Conservation (phyloP, 2,329 filamentous ascomycete genomes). For the Fusarium equiseti region DNA sequence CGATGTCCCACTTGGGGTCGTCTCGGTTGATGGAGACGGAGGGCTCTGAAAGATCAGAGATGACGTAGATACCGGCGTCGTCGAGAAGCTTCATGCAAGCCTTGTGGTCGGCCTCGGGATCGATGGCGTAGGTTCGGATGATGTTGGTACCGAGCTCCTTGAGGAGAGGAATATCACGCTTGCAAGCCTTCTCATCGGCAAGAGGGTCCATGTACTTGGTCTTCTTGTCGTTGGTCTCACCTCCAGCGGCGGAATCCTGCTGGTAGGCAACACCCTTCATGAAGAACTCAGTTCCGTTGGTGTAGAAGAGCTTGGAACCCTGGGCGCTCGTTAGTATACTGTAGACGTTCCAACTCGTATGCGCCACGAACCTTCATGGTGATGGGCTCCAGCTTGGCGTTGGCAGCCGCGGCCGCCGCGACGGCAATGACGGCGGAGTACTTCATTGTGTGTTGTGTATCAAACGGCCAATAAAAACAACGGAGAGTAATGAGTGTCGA, state of each 20-base stretch:
- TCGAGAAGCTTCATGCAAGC: conserved; percentile 87
- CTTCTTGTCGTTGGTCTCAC: conserved; percentile 65
- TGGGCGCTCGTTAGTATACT: conserved; percentile 47
- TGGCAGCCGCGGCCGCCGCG: conserved; percentile 56
- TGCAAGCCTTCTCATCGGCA: conserved; percentile 76
- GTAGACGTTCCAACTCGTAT: neutral
- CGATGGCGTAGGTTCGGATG: conserved; percentile 94
- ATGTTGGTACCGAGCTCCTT: conserved; percentile 85
- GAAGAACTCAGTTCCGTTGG: conserved; percentile 76
- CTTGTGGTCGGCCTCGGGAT: conserved; percentile 82
- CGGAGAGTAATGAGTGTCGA: conserved; percentile 36
- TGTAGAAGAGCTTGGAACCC: conserved; percentile 91
- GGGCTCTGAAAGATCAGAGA: conserved; percentile 90
- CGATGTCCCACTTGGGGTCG: conserved; percentile 80
- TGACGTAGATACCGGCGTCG: conserved; percentile 91
- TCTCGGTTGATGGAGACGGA: conserved; percentile 86
- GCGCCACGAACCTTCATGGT: conserved; percentile 72
- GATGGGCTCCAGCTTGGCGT: conserved; percentile 66
- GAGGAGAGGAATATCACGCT: conserved; percentile 87
- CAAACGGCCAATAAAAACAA: conserved; percentile 34
- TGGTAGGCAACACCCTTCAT: conserved; percentile 97
- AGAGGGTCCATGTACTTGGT: conserved; percentile 84
- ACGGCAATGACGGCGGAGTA: conserved; percentile 56
- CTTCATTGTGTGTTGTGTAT: conserved; percentile 50
- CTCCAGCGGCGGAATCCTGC: conserved; percentile 75